Evolutionary conservation across 257 asterid genomes (phyloP), one percentile per base, ranked within the genome.

Genomic region (Cordia subcordata): DNA sequence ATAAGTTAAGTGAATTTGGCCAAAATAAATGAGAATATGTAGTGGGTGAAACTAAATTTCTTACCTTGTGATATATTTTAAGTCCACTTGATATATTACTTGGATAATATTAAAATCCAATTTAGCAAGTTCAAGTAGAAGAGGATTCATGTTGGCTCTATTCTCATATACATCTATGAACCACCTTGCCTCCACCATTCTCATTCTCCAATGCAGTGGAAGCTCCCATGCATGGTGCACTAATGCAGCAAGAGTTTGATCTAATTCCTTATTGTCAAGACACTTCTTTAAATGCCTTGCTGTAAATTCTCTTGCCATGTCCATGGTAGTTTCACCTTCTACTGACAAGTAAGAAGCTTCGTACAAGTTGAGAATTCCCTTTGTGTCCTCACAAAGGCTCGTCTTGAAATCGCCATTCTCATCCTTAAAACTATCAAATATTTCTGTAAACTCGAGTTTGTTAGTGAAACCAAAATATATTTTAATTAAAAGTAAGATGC

Each of bases 351-450:
- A 66, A 11, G 62, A 72, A 21, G 77, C 72, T 56, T 72, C 77
- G 14, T 72, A 72, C 44, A 72, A 52, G 45, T 58, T 38, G 14
- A 67, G 46, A 49, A 72, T 42, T 53, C 78, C 78, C 63, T 62
- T 58, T 8, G 55, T 62, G 14, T 72, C 78, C 17, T 58, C 57
- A 12, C 46, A 17, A 0, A 62, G 57, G 53, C 49, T 45, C 4
- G 16, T 14, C 42, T 72, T 58, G 10, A 72, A 72, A 15, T 55
- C 18, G 14, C 69, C 72, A 12, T 52, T 20, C 20, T 59, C 60
- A 13, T 56, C 46, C 62, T 35, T 37, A 59, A 72, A 72, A 59
- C 51, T 1, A 45, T 58, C 20, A 53, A 72, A 72, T 35, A 59
- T 47, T 15, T 67, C 78, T 72, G 66, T 70, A 47, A n/a, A n/a